These are phyloP conservation scores for Cicer chorassanicum DNA, from an alignment of 306 rosid species.

Conservation along the genomic window DNA sequence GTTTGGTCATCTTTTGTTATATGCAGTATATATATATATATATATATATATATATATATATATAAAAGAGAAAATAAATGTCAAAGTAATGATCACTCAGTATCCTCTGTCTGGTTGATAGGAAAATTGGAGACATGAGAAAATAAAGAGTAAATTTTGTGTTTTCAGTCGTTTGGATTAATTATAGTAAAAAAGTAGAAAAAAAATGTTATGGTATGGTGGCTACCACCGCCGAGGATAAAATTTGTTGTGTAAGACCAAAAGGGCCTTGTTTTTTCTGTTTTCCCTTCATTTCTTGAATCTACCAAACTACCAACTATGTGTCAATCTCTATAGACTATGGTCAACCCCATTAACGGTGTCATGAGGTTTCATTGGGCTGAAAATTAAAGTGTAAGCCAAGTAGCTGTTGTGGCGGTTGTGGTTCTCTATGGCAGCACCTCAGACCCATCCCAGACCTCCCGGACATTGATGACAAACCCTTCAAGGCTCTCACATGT, in stretches of 20 bases:
- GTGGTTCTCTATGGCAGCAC: background rate
- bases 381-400: background rate
- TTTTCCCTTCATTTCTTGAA: too few species aligned
- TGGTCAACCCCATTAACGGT: too few species aligned
- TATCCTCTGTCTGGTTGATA: background rate
- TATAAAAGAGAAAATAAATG: background rate
- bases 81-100: background rate
- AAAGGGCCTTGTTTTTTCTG: background rate
- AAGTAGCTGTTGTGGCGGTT: background rate
- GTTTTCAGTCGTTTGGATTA: background rate
- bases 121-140: background rate
- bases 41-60: background rate
- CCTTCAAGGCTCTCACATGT: background rate
- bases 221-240: background rate
- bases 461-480: background rate
- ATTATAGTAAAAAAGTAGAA: background rate
- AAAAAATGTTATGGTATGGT: background rate
- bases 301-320: too few species aligned
- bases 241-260: background rate
- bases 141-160: background rate
- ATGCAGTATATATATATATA: background rate
- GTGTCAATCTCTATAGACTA: too few species aligned
- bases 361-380: too few species aligned
- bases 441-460: background rate
- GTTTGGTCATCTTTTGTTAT: constrained; percentile 1